Percentiles rank a stretch among this genome's conserved stretches.
Evolutionary conservation across 768 basidiomycete species (phyloP).

Genomic region (Panellus pusillus): DNA sequence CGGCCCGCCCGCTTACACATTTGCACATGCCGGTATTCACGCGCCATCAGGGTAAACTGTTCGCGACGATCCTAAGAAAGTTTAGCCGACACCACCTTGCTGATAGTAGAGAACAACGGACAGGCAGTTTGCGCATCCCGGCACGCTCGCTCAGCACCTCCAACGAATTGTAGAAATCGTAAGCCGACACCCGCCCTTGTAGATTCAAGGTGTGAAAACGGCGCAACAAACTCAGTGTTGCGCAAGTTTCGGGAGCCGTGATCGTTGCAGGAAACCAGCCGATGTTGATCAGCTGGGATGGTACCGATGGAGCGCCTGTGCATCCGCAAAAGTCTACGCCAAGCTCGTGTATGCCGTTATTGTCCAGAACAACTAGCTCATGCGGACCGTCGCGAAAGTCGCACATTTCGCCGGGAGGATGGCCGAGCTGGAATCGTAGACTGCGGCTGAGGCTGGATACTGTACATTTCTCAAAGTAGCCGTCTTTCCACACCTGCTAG

Average conservation of each 20-base stretch:
- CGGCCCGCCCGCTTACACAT: conserved; percentile 12
- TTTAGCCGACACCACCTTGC: no score
- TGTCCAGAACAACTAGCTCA: conserved; percentile 23
- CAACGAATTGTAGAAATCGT: conserved; percentile 22
- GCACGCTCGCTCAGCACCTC: neutral
- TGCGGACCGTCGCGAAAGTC: conserved; percentile 1
- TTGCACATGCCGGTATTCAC: conserved; percentile 17
- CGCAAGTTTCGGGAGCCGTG: conserved; percentile 20
- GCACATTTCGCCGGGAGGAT: conserved; percentile 14
- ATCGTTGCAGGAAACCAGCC: conserved; percentile 25
- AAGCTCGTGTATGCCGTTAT: conserved; percentile 23
- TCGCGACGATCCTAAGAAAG: conserved; percentile 9
- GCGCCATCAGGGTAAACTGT: conserved; percentile 1
- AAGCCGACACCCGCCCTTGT: conserved; percentile 16
- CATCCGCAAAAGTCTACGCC: conserved; percentile 25
- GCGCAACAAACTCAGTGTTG: conserved; percentile 21
- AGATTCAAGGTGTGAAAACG: conserved; percentile 24
- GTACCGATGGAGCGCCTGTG: neutral
- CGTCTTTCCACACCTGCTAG: conserved; percentile 22
- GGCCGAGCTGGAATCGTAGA: conserved; percentile 24
- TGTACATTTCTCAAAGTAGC: conserved; percentile 8
- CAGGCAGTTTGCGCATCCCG: neutral
- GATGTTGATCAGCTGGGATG: conserved; percentile 18
- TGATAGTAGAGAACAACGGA: neutral
- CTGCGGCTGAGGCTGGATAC: neutral